These are phyloP conservation scores for Alternaria ventricosa DNA, from an alignment of 2,329 filamentous ascomycete genomes.

Conservation along the genomic window DNA sequence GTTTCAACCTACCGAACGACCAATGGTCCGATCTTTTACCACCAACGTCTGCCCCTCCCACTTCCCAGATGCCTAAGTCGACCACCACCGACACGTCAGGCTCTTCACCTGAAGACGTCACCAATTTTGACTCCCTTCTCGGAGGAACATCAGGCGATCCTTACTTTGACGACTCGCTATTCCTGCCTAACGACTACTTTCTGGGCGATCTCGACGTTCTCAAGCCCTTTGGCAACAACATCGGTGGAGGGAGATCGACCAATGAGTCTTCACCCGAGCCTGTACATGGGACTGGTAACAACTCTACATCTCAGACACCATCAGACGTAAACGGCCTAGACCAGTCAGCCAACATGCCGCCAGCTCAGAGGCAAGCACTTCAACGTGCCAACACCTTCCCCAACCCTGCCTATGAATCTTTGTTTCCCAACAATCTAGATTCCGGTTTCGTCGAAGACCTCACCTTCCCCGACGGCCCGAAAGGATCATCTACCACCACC, in stretches of 20 bases:
- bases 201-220: conserved; percentile 49
- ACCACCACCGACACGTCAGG: conserved; percentile 41
- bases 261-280: conserved; percentile 50
- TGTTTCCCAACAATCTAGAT: conserved; percentile 46
- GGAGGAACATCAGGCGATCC: conserved; percentile 39
- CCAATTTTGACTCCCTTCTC: conserved; percentile 40
- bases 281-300: conserved; percentile 19
- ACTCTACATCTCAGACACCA: conserved; percentile 34
- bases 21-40: conserved; percentile 47
- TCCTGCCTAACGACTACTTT: conserved; percentile 49
- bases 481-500: conserved; percentile 22
- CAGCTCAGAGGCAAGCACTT: conserved; percentile 29
- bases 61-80: conserved; percentile 46
- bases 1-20: conserved; percentile 46
- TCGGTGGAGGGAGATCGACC: conserved; percentile 41
- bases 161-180: conserved; percentile 48
- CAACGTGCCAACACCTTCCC: conserved; percentile 43
- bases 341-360: conserved; percentile 36
- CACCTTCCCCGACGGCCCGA: conserved; percentile 47
- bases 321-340: conserved; percentile 26
- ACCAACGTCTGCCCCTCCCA: conserved; percentile 32
- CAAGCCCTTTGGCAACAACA: conserved; percentile 43
- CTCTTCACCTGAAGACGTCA: conserved; percentile 40
- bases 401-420: conserved; percentile 45
- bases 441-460: conserved; percentile 47